Conservation (phyloP, 2,329 filamentous ascomycete species). For the Fusarium pseudonygamai region DNA sequence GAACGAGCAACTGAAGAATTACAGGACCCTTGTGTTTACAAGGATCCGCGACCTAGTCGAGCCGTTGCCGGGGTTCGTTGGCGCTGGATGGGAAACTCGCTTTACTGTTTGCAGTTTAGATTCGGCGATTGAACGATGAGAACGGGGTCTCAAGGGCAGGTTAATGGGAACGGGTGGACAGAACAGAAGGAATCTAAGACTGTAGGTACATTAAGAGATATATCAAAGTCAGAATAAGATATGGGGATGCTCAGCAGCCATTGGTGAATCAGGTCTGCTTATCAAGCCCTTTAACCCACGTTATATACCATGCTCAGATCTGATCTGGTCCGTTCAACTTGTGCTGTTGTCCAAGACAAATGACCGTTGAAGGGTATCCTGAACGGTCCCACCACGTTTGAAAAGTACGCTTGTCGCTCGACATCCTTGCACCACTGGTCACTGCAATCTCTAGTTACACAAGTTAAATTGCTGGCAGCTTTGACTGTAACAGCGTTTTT, state of each 20-base stretch:
- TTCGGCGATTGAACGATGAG: slow-evolving; percentile 5
- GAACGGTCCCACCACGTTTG: slow-evolving; percentile 36
- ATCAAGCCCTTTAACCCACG: slow-evolving; percentile 6
- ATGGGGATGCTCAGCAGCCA: background rate
- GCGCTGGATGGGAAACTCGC: slow-evolving; percentile 1
- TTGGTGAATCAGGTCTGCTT: slow-evolving; percentile 1
- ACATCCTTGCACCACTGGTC: slow-evolving; percentile 26
- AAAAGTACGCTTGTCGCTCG: slow-evolving; percentile 4
- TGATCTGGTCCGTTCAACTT: slow-evolving; percentile 3
- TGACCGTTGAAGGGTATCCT: slow-evolving; percentile 8
- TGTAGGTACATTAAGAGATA: background rate
- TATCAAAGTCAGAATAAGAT: background rate
- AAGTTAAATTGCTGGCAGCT: slow-evolving; percentile 18
- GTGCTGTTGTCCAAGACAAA: slow-evolving; percentile 30
- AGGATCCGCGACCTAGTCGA: slow-evolving; percentile 10
- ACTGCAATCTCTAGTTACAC: slow-evolving; percentile 18
- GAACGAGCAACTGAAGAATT: slow-evolving; percentile 24
- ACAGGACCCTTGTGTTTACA: slow-evolving; percentile 24
- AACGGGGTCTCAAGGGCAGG: slow-evolving; percentile 6
- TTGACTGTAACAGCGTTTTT: slow-evolving; percentile 3
- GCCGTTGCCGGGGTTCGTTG: slow-evolving; percentile 15
- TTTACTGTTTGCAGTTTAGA: slow-evolving; percentile 26
- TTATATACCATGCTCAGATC: slow-evolving; percentile 3
- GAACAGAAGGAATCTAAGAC: slow-evolving; percentile 10
- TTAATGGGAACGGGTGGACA: slow-evolving; percentile 6